These are phyloP conservation scores for Neurospora sublineolata DNA, from an alignment of 495 filamentous ascomycete genomes.

Conservation along the genomic window DNA sequence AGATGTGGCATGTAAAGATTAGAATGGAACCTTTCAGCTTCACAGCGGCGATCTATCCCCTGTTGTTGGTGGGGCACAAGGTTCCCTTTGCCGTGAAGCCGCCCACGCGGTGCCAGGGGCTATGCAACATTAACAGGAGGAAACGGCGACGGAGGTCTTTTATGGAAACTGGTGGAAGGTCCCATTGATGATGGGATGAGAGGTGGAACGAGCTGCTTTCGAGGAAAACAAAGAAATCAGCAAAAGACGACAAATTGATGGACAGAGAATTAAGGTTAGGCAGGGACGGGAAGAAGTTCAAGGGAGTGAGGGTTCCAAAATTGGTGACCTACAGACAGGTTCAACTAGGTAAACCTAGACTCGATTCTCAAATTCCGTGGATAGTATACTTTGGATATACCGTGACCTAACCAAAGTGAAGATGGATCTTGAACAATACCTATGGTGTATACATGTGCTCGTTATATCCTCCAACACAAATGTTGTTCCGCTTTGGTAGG, in stretches of 20 bases:
- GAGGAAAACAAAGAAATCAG: neutral
- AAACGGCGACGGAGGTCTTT: neutral
- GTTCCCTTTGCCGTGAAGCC: neutral
- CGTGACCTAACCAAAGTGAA: neutral
- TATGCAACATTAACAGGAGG: neutral
- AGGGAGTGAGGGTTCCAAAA: neutral
- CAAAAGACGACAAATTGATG: neutral
- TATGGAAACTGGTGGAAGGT: neutral
- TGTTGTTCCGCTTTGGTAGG: neutral
- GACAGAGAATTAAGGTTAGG: neutral
- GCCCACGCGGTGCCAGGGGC: neutral
- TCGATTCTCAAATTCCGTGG: neutral
- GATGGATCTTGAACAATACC: neutral
- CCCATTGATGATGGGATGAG: neutral
- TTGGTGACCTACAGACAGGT: neutral
- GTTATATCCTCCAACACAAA: neutral
- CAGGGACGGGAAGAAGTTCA: neutral
- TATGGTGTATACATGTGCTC: neutral
- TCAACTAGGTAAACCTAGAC: neutral
- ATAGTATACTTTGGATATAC: neutral
- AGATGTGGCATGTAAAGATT: neutral
- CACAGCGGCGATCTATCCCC: neutral
- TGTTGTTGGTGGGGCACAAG: neutral
- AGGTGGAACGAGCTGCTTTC: neutral
- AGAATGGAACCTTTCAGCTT: neutral